Base-by-base conservation (phyloP, 176 grass and related monocot species). In the Musa itinerans region DNA sequence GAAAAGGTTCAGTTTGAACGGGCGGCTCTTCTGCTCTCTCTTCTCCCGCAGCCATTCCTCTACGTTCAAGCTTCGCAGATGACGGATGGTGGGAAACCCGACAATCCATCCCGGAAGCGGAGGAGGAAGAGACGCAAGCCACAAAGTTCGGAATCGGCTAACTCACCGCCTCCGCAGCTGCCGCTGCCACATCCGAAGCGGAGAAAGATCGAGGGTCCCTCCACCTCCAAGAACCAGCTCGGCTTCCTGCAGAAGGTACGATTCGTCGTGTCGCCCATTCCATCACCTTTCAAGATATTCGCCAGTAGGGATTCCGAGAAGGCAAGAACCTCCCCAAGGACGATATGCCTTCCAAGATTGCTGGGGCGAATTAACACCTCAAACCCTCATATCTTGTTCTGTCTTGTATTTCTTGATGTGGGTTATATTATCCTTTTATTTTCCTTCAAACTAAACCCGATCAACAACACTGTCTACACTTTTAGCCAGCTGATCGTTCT, bases 221-320 rank as follows among this genome's bases (percentile, higher is more conserved):
- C 73, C 54, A n/a, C 14, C 54, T 74, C 73, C 73, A 74, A 55
- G 73, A 58, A 20, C 54, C 53, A 17, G 2, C 73, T 54, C 20
- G 27, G 73, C 6, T 74, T 74, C 73, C 73, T 74, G 15, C 24
- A 74, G 25, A 74, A 61, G 73, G 73, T 74, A 22, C 34, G 34
- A 23, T 10, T 23, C 52, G 2, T 9, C 13, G 2, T 26, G 27
- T 68, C 13, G 14, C 26, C 26, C 19, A 25, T 26, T 11, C 2
- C 64, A 67, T 24, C 12, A 67, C 34, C 34, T 43, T 43, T 43
- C 34, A 43, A 5, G 34, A 43, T 43, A 6, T 43, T 43, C 34
- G 4, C 34, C 4, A 43, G 6, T 43, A 43, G 34, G 34, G 34
- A 26, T 67, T 65, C 9, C 29, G 11, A 14, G 2, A 8, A 9